Evolutionary conservation across 177 flowering plant species (phyloP).

Genomic region (Telopea speciosissima): DNA sequence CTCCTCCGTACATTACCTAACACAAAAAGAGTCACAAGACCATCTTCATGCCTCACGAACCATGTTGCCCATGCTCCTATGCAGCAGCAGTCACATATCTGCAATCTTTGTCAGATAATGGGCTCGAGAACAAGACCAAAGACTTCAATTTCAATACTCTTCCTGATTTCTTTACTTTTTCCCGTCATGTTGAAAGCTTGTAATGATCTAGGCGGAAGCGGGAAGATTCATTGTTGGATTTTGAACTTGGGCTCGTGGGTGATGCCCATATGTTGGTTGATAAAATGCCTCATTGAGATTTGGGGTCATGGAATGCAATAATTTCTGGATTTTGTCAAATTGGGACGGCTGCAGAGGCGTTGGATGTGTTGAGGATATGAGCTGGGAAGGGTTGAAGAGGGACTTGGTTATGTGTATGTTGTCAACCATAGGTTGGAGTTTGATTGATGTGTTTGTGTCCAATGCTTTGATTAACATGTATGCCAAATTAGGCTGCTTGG

Average conservation of each 20-base stretch:
- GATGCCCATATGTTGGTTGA: slow-evolving; percentile 40
- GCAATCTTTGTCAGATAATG: slow-evolving; percentile 13
- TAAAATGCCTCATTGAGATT: slow-evolving; percentile 41
- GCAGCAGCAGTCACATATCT: slow-evolving; percentile 4
- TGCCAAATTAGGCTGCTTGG: slow-evolving; percentile 40
- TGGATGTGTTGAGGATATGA: slow-evolving; percentile 41
- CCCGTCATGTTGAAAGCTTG: slow-evolving; percentile 53
- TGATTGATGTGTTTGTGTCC: slow-evolving; percentile 43
- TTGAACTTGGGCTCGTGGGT: slow-evolving; percentile 32
- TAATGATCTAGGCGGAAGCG: slow-evolving; percentile 29
- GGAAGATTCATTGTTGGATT: slow-evolving; percentile 39
- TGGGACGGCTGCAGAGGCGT: slow-evolving; percentile 43
- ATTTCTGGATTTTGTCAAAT: slow-evolving; percentile 53
- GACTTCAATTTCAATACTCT: slow-evolving; percentile 32
- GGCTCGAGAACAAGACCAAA: slow-evolving; percentile 6
- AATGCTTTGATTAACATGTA: slow-evolving; percentile 67
- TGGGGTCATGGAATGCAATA: slow-evolving; percentile 60
- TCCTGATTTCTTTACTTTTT: slow-evolving; percentile 55
- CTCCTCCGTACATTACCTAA: no score
- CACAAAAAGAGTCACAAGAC: no score
- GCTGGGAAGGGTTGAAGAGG: slow-evolving; percentile 34
- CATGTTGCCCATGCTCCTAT: slow-evolving; percentile 4
- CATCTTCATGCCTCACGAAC: no score
- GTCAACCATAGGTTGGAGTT: slow-evolving; percentile 46
- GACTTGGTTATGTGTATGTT: slow-evolving; percentile 42